Conservation (phyloP, 2,329 filamentous ascomycete genomes). For the Aspergillus hortae region DNA sequence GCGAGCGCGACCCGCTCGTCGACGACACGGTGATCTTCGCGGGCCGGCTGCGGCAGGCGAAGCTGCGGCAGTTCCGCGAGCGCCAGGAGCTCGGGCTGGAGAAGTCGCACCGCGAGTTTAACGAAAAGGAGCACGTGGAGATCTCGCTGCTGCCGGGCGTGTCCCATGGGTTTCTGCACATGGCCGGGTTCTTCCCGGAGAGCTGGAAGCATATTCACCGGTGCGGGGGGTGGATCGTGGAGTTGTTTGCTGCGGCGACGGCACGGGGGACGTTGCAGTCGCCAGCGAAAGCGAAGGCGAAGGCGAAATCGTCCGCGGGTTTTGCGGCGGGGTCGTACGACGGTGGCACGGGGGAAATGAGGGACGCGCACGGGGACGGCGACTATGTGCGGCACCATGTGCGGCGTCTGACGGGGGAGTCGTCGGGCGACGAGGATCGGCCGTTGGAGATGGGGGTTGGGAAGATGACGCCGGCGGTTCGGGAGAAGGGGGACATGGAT, state of each 20-base stretch:
- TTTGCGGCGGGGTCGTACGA: conserved; percentile 11
- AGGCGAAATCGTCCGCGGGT: not conserved
- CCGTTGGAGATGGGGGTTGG: conserved; percentile 77
- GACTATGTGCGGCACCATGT: conserved; percentile 42
- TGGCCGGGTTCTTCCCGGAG: conserved; percentile 81
- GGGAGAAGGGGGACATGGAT: too few species aligned
- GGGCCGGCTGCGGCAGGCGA: conserved; percentile 78
- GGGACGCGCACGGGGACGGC: conserved; percentile 6
- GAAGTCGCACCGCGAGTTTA: conserved; percentile 56
- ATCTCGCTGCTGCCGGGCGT: conserved; percentile 84
- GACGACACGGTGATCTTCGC: conserved; percentile 98
- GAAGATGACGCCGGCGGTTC: conserved; percentile 17
- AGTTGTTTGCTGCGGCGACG: conserved; percentile 55
- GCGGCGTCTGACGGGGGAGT: conserved; percentile 48
- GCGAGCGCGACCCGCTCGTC: conserved; percentile 90
- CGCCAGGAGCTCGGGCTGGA: conserved; percentile 55
- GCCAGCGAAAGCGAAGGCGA: too few species aligned
- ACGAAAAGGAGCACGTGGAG: conserved; percentile 73
- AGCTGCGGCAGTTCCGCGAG: conserved; percentile 54
- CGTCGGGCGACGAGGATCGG: conserved; percentile 75
- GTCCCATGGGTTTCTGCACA: conserved; percentile 90
- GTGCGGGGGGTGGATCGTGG: conserved; percentile 75
- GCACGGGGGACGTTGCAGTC: too few species aligned
- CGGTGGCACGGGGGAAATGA: too few species aligned
- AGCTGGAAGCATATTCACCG: conserved; percentile 84